Conservation (phyloP, 208 protist species). For the Acanthamoeba polyphaga region DNA sequence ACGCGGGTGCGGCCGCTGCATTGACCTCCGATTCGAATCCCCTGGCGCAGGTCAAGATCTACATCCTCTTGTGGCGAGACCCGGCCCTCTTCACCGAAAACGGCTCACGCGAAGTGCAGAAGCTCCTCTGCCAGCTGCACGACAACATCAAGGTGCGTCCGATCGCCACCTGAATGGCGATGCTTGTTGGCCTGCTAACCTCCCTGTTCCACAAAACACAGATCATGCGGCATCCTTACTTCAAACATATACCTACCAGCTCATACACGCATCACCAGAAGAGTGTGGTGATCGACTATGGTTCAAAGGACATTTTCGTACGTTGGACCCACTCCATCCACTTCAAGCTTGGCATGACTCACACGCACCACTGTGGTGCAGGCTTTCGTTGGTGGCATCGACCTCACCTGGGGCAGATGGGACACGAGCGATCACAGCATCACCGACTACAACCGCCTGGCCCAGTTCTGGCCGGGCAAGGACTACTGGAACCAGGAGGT, state of each 20-base stretch:
- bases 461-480: conserved; percentile 46
- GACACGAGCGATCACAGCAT: conserved; percentile 56
- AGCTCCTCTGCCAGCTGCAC: neutral
- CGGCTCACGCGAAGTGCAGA: conserved; percentile 18
- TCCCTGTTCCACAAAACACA: neutral
- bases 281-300: conserved; percentile 75
- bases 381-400: conserved; percentile 67
- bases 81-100: conserved; percentile 24
- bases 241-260: conserved; percentile 48
- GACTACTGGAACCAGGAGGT: conserved; percentile 70
- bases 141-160: conserved; percentile 74
- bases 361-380: neutral
- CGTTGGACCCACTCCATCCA: neutral
- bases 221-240: conserved; percentile 56
- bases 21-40: neutral
- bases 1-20: too few relatives aligned
- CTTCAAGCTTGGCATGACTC: neutral
- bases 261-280: conserved; percentile 75
- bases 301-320: conserved; percentile 16
- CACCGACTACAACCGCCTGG: conserved; percentile 60
- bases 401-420: conserved; percentile 64
- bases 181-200: neutral
- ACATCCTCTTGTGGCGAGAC: conserved; percentile 69
- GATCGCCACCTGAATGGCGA: too few relatives aligned
- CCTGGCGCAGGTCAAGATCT: conserved; percentile 6